Conservation (phyloP, 2,329 filamentous ascomycete genomes). For the Domatiomyces catenatus region DNA sequence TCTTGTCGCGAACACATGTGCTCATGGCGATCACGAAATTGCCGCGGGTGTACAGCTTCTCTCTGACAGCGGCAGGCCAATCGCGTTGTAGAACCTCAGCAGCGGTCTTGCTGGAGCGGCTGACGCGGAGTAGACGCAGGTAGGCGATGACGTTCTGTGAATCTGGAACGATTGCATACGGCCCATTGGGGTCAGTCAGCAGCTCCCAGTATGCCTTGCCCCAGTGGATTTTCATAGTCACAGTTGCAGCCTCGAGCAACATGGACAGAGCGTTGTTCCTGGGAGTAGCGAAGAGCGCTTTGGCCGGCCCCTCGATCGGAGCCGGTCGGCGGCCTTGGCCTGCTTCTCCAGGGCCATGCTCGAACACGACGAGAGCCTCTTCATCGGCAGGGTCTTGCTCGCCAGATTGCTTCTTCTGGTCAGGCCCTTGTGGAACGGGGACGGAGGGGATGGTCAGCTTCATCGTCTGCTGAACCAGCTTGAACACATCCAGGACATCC, state of each 20-base stretch:
- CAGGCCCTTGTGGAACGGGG: not conserved
- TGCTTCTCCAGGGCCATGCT: not conserved
- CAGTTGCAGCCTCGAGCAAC: conserved; percentile 48
- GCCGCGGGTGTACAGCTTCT: conserved; percentile 28
- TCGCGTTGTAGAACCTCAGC: conserved; percentile 39
- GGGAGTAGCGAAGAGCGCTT: conserved; percentile 28
- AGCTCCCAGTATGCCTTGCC: conserved; percentile 65
- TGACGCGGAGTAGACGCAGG: conserved; percentile 49
- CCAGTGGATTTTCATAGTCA: conserved; percentile 44
- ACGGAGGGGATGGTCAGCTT: conserved; percentile 31
- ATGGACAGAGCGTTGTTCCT: conserved; percentile 50
- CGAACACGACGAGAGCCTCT: not conserved
- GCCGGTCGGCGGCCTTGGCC: not conserved
- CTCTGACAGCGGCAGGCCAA: conserved; percentile 33
- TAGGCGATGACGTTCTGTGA: conserved; percentile 52
- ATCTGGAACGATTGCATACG: conserved; percentile 54
- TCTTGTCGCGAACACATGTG: conserved; percentile 59
- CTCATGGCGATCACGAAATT: conserved; percentile 60
- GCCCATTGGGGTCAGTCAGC: conserved; percentile 37
- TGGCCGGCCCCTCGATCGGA: conserved; percentile 9
- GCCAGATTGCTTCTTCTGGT: not conserved
- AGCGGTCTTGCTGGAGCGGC: conserved; percentile 48
- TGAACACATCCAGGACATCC: conserved; percentile 58
- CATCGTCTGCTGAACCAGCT: conserved; percentile 69
- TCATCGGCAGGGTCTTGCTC: not conserved